phyloP scores from a whole-genome alignment of 768 basidiomycete genomes.

The Tulasnella sp. region DNA sequence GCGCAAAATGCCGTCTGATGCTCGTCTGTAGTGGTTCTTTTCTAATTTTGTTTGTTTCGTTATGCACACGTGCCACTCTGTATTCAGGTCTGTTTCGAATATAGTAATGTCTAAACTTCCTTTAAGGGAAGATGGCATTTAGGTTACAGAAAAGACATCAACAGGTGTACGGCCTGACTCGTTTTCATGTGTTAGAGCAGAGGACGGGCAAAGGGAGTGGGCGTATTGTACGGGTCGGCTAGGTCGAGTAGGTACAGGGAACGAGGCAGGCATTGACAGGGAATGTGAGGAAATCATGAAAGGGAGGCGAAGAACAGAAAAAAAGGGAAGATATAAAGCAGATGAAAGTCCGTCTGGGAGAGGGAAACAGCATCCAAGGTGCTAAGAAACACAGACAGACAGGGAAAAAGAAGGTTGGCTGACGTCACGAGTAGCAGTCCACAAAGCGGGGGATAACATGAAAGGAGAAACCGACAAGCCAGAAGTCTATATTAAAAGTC shows the following conservation, averaged over 20 bases:
- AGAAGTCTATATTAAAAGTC: not conserved
- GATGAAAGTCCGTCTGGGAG: not conserved
- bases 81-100: not conserved
- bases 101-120: not conserved
- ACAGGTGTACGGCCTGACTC: not conserved
- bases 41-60: not conserved
- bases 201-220: not conserved
- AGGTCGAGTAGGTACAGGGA: not conserved
- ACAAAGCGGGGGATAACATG: not conserved
- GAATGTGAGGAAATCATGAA: not conserved
- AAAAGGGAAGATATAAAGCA: not conserved
- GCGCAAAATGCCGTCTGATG: constrained; percentile 47
- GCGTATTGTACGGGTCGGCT: not conserved
- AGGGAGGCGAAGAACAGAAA: not conserved
- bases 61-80: not conserved
- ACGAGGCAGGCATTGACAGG: not conserved
- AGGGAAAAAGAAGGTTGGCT: not conserved
- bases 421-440: not conserved
- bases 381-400: not conserved
- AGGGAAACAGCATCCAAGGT: not conserved
- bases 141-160: not conserved
- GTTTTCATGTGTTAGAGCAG: not conserved
- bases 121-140: not conserved
- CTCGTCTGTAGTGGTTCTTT: not conserved
- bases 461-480: not conserved